Evolutionary conservation across 352 stramenopile genomes (phyloP).

Genomic region (Saprolegnia parasitica): DNA sequence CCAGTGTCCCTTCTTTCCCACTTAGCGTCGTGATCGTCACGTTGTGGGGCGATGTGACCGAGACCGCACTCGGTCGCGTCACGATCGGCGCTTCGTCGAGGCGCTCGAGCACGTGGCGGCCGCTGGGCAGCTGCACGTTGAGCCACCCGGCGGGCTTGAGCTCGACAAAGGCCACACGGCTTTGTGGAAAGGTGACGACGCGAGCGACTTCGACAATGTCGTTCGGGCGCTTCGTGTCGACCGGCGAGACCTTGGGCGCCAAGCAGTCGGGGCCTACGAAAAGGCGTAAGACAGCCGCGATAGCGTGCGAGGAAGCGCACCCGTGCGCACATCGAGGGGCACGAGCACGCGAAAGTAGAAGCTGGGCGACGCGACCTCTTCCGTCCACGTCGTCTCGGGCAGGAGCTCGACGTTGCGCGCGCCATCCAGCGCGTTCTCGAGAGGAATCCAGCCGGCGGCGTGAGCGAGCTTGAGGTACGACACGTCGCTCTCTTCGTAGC

Average conservation of each 20-base stretch:
- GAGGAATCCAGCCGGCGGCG: conserved; percentile 22
- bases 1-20: conserved; percentile 33
- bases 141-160: conserved; percentile 81
- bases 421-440: conserved; percentile 2
- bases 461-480: conserved; percentile 28
- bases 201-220: conserved; percentile 76
- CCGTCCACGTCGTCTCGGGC: conserved; percentile 21
- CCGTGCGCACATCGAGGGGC: conserved; percentile 61
- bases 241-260: conserved; percentile 55
- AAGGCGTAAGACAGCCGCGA: no score
- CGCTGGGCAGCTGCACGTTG: conserved; percentile 76
- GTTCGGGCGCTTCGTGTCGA: conserved; percentile 73
- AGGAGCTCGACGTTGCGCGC: conserved; percentile 16
- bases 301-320: no score
- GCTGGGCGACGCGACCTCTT: conserved; percentile 12
- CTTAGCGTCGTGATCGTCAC: conserved; percentile 8
- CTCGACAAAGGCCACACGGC: conserved; percentile 71
- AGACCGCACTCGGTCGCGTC: neutral
- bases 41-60: conserved; percentile 17
- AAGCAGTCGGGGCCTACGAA: conserved; percentile 54
- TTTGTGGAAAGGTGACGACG: conserved; percentile 64
- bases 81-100: conserved; percentile 46
- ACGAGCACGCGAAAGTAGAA: conserved; percentile 77
- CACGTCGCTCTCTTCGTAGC: conserved; percentile 8
- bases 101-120: conserved; percentile 65